phyloP scores from a whole-genome alignment of 2,329 filamentous ascomycete species.

The Aureobasidium subglaciale region DNA sequence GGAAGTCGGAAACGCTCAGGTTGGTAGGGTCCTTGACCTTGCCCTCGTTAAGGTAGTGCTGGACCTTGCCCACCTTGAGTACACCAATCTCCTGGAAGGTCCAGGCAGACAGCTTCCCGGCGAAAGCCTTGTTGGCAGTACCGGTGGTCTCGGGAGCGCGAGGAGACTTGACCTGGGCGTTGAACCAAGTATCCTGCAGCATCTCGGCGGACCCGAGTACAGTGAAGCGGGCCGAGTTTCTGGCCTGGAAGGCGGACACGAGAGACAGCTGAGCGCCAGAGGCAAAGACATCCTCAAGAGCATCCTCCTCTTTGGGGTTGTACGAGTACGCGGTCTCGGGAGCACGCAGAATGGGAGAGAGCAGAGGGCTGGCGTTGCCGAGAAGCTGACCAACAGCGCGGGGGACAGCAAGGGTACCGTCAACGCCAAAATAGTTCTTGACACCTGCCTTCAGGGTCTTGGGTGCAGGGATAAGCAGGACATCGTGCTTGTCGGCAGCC shows the following conservation, averaged over 20 bases:
- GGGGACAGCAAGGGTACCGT: conserved; percentile 71
- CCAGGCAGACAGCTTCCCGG: conserved; percentile 82
- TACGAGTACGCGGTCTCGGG: conserved; percentile 85
- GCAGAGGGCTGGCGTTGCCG: conserved; percentile 64
- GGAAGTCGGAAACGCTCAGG: conserved; percentile 18
- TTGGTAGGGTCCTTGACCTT: conserved; percentile 32
- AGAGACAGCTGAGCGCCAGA: conserved; percentile 76
- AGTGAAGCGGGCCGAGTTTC: conserved; percentile 85
- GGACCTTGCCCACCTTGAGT: conserved; percentile 71
- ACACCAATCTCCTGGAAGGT: conserved; percentile 92
- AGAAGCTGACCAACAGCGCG: conserved; percentile 73
- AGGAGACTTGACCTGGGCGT: conserved; percentile 61
- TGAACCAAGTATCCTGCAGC: conserved; percentile 83
- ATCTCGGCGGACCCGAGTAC: conserved; percentile 81
- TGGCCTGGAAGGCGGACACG: conserved; percentile 79
- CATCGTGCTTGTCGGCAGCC: conserved; percentile 77
- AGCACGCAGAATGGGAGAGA: conserved; percentile 76
- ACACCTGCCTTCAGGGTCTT: conserved; percentile 58
- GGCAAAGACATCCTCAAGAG: conserved; percentile 75
- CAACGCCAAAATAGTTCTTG: conserved; percentile 69
- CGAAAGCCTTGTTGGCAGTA: conserved; percentile 78
- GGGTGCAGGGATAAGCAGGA: conserved; percentile 70
- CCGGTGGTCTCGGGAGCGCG: conserved; percentile 48
- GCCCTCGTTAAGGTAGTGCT: conserved; percentile 62
- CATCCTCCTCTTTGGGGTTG: conserved; percentile 79